Evolutionary conservation across 2,329 filamentous ascomycete genomes (phyloP), one percentile per base, ranked within the genome.

Genomic region (Exutisphaerella laricina): DNA sequence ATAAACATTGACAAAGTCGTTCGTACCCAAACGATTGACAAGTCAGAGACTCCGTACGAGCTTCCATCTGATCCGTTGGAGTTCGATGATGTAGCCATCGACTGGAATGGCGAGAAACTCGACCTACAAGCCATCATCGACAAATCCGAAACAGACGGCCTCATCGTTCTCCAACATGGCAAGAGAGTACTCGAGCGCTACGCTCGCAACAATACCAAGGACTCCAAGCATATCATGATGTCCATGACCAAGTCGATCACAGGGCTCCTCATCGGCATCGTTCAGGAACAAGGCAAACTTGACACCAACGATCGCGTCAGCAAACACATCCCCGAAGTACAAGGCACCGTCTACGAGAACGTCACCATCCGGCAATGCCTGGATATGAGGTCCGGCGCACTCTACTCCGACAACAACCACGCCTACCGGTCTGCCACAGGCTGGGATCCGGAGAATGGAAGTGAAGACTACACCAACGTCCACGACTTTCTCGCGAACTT

Each of bases 211-310:
- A 58, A 58, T 25, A 44, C 31, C 5, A 29, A 16, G 12, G 29
- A 26, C 1, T 51, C 51, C 3, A 53, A 45, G 21, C 55, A 58
- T 23, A 56, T 58, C 25, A 17, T 58, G 6, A 55, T 56, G 50
- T 52, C 48, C 4, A 45, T 58, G 46, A 51, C 53, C n/a, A 56
- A 35, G 13, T 35, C 32, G 17, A 22, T 35, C 32, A 35, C 32
- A 9, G 32, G 32, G 7, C 32, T 35, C 10, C 17, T 35, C 5
- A 12, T 34, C 31, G 55, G 55, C 3, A 53, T 57, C 16, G 40
- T 55, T 6, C 33, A 48, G 20, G 20, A 8, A 1, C 45, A 55
- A 41, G 56, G 53, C 2, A 43, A 49, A 13, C 29, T 58, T 3
- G 41, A 46, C n/a, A 40, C 49, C 3, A 31, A 39, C 6, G 53